Evolutionary conservation across 2,329 filamentous ascomycete species (phyloP).

Genomic region (Trichoderma sp.): DNA sequence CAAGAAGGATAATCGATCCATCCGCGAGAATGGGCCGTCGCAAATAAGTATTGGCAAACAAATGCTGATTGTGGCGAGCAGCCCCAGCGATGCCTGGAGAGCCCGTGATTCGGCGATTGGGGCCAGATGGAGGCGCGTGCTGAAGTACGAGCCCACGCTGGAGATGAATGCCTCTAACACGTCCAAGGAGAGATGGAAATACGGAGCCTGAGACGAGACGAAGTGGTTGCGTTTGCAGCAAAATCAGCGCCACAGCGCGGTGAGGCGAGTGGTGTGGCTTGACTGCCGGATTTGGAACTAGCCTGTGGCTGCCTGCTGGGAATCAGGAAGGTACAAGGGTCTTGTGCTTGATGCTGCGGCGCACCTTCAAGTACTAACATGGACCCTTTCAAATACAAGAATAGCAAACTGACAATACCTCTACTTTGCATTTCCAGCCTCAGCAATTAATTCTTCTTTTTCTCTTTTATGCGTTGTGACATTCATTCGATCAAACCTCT

Average conservation of each 20-base stretch:
- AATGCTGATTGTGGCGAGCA: slow-evolving; percentile 4
- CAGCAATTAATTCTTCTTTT: not conserved
- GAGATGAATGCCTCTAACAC: not conserved
- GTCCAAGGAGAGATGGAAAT: slow-evolving; percentile 21
- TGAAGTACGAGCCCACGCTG: not conserved
- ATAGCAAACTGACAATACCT: too few species aligned
- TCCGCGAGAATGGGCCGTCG: slow-evolving; percentile 12
- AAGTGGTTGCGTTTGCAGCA: slow-evolving; percentile 21
- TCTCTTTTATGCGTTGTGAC: not conserved
- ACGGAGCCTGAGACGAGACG: slow-evolving; percentile 25
- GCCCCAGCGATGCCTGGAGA: slow-evolving; percentile 14
- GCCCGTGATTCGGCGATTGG: not conserved
- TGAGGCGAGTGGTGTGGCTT: slow-evolving; percentile 23
- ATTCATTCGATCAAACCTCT: not conserved
- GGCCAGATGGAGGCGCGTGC: not conserved
- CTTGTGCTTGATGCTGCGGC: not conserved
- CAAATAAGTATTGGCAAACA: not conserved
- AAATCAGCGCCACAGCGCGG: slow-evolving; percentile 12
- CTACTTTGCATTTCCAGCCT: not conserved
- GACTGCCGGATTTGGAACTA: not conserved
- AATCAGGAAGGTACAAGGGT: not conserved
- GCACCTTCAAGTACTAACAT: not conserved
- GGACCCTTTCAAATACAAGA: not conserved
- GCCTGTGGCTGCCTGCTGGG: not conserved
- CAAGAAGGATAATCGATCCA: not conserved